Evolutionary conservation across 2,329 filamentous ascomycete genomes (phyloP).

Genomic region (Neofusicoccum sp.): DNA sequence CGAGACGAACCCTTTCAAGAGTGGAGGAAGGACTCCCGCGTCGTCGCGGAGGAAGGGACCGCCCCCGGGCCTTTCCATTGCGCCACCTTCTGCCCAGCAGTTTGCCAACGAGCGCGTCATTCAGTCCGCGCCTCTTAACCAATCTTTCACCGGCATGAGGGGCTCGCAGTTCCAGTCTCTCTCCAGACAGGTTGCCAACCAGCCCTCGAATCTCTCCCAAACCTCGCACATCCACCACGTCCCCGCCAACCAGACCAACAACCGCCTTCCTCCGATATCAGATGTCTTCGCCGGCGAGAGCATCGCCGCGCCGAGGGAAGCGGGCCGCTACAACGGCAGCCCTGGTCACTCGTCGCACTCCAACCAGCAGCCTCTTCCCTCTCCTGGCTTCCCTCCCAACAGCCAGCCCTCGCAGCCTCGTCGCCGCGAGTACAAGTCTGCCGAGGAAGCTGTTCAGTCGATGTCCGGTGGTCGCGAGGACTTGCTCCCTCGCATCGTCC

Average conservation of each 20-base stretch:
- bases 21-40: slow-evolving; percentile 63
- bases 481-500: slow-evolving; percentile 85
- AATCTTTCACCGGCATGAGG: slow-evolving; percentile 90
- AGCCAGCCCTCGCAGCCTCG: slow-evolving; percentile 44
- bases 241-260: slow-evolving; percentile 82
- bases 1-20: slow-evolving; percentile 44
- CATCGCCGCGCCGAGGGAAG: slow-evolving; percentile 49
- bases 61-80: slow-evolving; percentile 87
- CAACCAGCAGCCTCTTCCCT: slow-evolving; percentile 68
- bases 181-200: slow-evolving; percentile 75
- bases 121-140: slow-evolving; percentile 90
- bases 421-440: slow-evolving; percentile 87
- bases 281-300: slow-evolving; percentile 86
- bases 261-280: slow-evolving; percentile 87
- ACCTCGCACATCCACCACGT: slow-evolving; percentile 90
- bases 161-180: slow-evolving; percentile 62
- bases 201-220: slow-evolving; percentile 76
- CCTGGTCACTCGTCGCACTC: slow-evolving; percentile 64
- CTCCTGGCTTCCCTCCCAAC: slow-evolving; percentile 68
- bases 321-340: slow-evolving; percentile 57
- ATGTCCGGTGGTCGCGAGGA: slow-evolving; percentile 90
- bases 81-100: slow-evolving; percentile 87
- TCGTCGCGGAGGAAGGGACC: slow-evolving; percentile 72
- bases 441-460: slow-evolving; percentile 90
- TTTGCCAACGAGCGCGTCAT: slow-evolving; percentile 95